Evolutionary conservation across 1,284 basidiomycete species (phyloP), one percentile per base, ranked within the genome.

Genomic region (Athelia sp.): DNA sequence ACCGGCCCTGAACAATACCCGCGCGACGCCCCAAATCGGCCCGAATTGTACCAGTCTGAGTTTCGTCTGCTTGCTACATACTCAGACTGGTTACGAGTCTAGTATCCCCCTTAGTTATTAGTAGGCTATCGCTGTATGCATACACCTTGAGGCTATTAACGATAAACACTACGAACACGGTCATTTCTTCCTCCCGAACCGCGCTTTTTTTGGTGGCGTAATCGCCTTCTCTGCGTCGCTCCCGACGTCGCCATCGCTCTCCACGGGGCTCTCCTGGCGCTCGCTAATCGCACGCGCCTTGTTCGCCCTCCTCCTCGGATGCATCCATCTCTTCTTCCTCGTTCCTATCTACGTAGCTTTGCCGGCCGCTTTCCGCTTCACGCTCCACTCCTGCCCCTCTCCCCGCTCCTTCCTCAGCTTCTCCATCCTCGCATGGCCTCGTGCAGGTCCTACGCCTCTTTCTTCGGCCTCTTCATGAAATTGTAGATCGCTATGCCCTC

Each of bases 401-500:
- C 86, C 74, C 50, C 93, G 74, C 55, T 90, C 76, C 55, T 87
- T 85, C 55, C 84, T 79, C 47, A 92, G 65, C 63, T 79, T 85
- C 55, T 83, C 84, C 60, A 86, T 87, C 26, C 81, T 86, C 2
- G 81, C 86, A 64, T 94, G 89, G 17, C 82, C 29, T 80, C 76
- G 60, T 87, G 85, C 54, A 87, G 81, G 14, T 74, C 74, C 21
- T 74, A 70, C 17, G 75, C 70, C 60, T 95, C 86, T 46, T 81
- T 78, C 65, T 87, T 90, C 29, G 86, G 76, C 67, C 91, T 94
- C 71, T 89, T 88, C 47, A 94, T n/a, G 59, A 94, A 89, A 65
- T 98, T 94, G 71, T 88, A 95, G 42, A 98, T 85, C 1, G 97
- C 92, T 56, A 80, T 79, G n/a, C 95, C 94, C 67, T 98, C 95